phyloP scores from a whole-genome alignment of 163 green algal genomes.

The Volvox carteri region DNA sequence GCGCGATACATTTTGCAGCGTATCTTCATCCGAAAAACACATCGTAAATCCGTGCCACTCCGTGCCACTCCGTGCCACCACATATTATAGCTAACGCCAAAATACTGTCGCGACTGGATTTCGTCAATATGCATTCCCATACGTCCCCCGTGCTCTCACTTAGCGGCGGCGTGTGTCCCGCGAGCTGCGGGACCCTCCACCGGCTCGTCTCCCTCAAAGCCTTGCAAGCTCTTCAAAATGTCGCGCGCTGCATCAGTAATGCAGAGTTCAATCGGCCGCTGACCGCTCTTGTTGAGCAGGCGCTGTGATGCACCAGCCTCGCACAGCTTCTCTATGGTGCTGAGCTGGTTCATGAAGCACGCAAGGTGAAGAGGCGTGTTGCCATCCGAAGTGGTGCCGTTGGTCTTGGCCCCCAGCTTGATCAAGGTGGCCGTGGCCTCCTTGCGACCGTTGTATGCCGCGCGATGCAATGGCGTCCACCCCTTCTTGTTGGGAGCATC shows the following conservation, averaged over 20 bases:
- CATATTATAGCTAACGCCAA: no score
- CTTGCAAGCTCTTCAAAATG: slow-evolving; percentile 54
- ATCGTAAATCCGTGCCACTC: no score
- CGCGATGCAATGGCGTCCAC: slow-evolving; percentile 76
- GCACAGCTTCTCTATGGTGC: slow-evolving; percentile 62
- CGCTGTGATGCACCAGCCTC: slow-evolving; percentile 44
- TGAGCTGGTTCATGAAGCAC: slow-evolving; percentile 69
- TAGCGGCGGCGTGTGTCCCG: slow-evolving; percentile 1
- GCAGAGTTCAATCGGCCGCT: slow-evolving; percentile 61
- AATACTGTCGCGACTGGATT: no score
- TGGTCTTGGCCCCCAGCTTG: slow-evolving; percentile 53
- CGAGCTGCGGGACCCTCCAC: not conserved
- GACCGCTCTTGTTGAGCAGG: slow-evolving; percentile 48
- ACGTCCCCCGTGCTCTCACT: not conserved
- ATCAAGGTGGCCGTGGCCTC: slow-evolving; percentile 44
- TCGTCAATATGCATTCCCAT: not conserved
- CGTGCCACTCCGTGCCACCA: no score
- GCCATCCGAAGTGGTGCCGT: slow-evolving; percentile 64
- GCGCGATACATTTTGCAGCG: no score
- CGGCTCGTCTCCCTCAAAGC: slow-evolving; percentile 32
- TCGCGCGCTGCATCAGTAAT: slow-evolving; percentile 64
- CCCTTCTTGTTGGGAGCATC: slow-evolving; percentile 68
- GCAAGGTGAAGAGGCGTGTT: slow-evolving; percentile 75
- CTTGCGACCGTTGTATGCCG: slow-evolving; percentile 70
- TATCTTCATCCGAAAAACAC: no score